Conservation (phyloP, 805 yeast species). For the Ogataea methanolica region DNA sequence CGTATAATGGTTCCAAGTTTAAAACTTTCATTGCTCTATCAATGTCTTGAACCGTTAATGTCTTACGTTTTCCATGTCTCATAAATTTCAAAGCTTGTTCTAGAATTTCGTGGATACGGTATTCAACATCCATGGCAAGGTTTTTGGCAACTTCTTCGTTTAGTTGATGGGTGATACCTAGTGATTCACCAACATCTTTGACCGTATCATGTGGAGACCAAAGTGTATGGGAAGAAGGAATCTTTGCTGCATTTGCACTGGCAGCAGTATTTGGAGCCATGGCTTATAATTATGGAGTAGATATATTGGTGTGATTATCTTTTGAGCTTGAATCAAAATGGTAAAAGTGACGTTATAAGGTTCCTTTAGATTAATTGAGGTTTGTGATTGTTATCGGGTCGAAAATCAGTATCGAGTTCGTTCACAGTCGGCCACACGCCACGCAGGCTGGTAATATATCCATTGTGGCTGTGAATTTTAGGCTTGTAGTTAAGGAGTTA, state of each 20-base stretch:
- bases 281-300: background rate
- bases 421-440: too few species aligned
- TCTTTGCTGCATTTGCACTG: slow-evolving; percentile 25
- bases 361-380: too few species aligned
- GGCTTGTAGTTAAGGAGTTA: too few species aligned
- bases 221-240: slow-evolving; percentile 77
- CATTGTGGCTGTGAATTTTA: too few species aligned
- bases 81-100: slow-evolving; percentile 96
- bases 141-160: slow-evolving; percentile 93
- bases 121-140: slow-evolving; percentile 98
- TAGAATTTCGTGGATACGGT: slow-evolving; percentile 88
- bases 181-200: slow-evolving; percentile 88
- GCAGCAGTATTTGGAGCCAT: slow-evolving; percentile 6
- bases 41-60: slow-evolving; percentile 76
- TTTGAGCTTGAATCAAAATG: too few species aligned
- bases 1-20: slow-evolving; percentile 92
- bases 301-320: background rate
- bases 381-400: too few species aligned
- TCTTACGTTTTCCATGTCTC: slow-evolving; percentile 86
- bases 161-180: slow-evolving; percentile 63
- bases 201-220: slow-evolving; percentile 99
- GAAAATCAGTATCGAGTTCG: too few species aligned
- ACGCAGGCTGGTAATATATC: too few species aligned
- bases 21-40: slow-evolving; percentile 76
- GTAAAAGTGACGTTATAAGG: too few species aligned